Evolutionary conservation across 1,139 yeast species (phyloP).

Genomic region (Suhomyces guaymorum): DNA sequence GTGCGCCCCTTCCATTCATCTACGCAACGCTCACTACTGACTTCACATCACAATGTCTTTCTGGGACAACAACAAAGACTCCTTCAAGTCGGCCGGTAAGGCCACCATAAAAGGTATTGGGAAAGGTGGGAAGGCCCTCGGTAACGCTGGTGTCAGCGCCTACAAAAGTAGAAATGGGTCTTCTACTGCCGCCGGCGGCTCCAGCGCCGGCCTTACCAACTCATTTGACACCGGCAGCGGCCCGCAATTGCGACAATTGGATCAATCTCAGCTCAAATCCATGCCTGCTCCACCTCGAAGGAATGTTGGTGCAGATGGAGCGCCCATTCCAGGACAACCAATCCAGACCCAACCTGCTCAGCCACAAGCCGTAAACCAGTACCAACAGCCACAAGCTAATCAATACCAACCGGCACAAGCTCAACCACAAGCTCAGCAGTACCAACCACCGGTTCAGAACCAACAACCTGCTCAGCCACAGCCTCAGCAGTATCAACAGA

Average conservation of each 20-base stretch:
- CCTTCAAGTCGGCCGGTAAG: constrained; percentile 48
- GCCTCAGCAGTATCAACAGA: constrained; percentile 12
- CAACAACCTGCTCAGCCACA: background rate
- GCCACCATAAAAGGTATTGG: constrained; percentile 53
- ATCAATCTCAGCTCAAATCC: constrained; percentile 37
- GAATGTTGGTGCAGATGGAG: constrained; percentile 14
- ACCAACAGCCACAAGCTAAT: background rate
- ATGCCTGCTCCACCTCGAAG: constrained; percentile 59
- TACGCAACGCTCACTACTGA: too few species aligned
- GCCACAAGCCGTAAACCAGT: constrained; percentile 8
- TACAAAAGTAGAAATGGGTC: constrained; percentile 36
- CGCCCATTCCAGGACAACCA: constrained; percentile 10
- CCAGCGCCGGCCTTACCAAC: constrained; percentile 1
- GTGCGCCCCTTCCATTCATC: too few species aligned
- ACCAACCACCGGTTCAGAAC: too few species aligned
- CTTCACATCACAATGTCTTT: constrained; percentile 23
- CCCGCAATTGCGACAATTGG: constrained; percentile 24
- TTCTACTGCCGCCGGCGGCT: background rate
- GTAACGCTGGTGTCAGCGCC: constrained; percentile 52
- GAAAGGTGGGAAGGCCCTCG: constrained; percentile 46
- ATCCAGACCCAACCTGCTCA: constrained; percentile 9
- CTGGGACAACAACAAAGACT: constrained; percentile 56
- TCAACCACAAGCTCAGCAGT: background rate
- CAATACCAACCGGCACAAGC: background rate
- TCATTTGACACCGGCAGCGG: constrained; percentile 6